A percentile compares a stretch with the other conserved stretches of the same genome.
These are phyloP conservation scores for Allium sativum DNA, from an alignment of 106 monocot species.

Conservation along the genomic window DNA sequence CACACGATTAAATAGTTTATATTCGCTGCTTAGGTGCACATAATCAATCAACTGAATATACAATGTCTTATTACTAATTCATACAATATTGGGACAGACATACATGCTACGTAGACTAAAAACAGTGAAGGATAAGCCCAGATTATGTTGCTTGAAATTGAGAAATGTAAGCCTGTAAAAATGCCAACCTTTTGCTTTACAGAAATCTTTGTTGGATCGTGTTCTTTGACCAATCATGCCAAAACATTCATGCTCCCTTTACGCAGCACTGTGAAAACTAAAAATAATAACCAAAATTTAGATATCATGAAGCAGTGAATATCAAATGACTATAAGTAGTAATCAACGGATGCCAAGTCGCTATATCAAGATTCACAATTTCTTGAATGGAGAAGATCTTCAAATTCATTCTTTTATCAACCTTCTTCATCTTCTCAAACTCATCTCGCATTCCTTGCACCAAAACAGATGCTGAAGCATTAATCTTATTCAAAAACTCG, in stretches of 20 bases:
- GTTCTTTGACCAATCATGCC: neutral
- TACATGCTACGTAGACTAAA: neutral
- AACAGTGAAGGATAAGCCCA: neutral
- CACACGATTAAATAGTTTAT: neutral
- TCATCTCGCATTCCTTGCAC: conserved; percentile 6
- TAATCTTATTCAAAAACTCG: conserved; percentile 48
- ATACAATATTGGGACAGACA: neutral
- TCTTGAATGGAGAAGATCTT: conserved; percentile 17
- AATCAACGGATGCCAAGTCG: too few relatives aligned
- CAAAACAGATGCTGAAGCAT: conserved; percentile 42
- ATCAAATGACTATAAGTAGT: too few relatives aligned
- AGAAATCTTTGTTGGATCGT: conserved; percentile 2
- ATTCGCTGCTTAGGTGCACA: neutral
- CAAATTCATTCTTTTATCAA: conserved; percentile 9
- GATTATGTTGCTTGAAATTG: too few relatives aligned
- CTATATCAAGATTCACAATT: too few relatives aligned
- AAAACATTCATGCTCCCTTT: conserved; percentile 9
- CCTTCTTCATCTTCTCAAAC: conserved; percentile 22
- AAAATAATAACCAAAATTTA: neutral
- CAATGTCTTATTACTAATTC: neutral
- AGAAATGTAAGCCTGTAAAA: too few relatives aligned
- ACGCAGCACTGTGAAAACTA: conserved; percentile 6
- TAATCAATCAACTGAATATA: too few relatives aligned
- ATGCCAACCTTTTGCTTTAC: neutral
- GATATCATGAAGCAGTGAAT: too few relatives aligned